phyloP scores from a whole-genome alignment of 352 stramenopile genomes.

The Globisporangium lucens region DNA sequence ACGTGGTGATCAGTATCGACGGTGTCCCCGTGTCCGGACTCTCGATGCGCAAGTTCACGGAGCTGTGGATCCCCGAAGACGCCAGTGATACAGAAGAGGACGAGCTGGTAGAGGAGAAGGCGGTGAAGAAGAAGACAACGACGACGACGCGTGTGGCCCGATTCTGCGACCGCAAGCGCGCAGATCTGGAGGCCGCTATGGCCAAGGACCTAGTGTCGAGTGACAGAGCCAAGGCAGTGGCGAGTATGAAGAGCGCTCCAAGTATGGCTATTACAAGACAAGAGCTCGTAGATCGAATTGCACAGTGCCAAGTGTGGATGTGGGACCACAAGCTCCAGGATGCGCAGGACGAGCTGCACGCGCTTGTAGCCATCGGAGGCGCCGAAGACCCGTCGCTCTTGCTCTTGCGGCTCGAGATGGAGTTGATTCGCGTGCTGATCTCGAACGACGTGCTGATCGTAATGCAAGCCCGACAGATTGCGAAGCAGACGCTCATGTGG shows the following conservation, averaged over 20 bases:
- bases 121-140: not conserved
- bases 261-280: not conserved
- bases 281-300: constrained; percentile 18
- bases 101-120: not conserved
- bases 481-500: constrained; percentile 25
- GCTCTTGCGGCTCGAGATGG: constrained; percentile 28
- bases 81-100: not conserved
- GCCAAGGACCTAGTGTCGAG: constrained; percentile 22
- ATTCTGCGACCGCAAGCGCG: constrained; percentile 34
- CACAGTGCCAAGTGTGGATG: constrained; percentile 21
- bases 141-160: constrained; percentile 10
- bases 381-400: constrained; percentile 24
- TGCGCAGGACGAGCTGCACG: constrained; percentile 9
- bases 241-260: not conserved
- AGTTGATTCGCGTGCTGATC: constrained; percentile 31
- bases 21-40: constrained; percentile 18
- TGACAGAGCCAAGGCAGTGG: not conserved
- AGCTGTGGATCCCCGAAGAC: constrained; percentile 23
- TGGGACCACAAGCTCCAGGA: constrained; percentile 31
- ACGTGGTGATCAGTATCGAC: constrained; percentile 36
- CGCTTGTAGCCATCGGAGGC: constrained; percentile 11
- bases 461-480: constrained; percentile 21
- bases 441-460: constrained; percentile 33
- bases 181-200: constrained; percentile 31
- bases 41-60: constrained; percentile 29